Evolutionary conservation across 345 rosid genomes (phyloP), one percentile per base, ranked within the genome.

Genomic region (Iberis pinnata): DNA sequence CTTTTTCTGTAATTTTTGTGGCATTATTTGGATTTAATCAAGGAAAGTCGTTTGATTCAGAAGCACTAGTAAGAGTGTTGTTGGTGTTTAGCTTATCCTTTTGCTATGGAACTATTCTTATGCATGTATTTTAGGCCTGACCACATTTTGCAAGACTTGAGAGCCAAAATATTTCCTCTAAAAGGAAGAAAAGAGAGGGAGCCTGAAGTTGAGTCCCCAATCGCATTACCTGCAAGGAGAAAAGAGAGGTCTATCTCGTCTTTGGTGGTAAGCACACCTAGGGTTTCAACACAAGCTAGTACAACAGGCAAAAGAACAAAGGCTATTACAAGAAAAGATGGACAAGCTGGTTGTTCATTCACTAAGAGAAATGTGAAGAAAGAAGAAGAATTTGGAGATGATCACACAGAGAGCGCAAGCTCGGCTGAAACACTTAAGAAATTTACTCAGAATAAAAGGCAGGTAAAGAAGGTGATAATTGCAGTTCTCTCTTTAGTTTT

Each of bases 231-330:
- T 36, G 74, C 79, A 53, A 83, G 81, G 76, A 85, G 97, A 71
- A 92, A 92, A 70, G 99, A 92, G 73, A 79, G 97, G 70, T 92
- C 99, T 29, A 78, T 92, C 65, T 85, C 97, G 18, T 83, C 92
- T 13, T 71, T 92, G 81, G 98, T 85, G 35, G 94, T 92, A 49
- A 79, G 73, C 59, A 68, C 89, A 60, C 95, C 97, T 35, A 80
- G 77, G 66, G 85, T 80, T 40, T 78, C 83, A 63, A 60, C 78
- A 32, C 82, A 78, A 71, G 32, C 76, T 72, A 72, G 77, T 53
- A 67, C 78, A 65, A 78, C 95, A 11, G 87, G 90, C 18, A 83
- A 78, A 76, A 78, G 94, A 77, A 74, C 84, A 46, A 86, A 80
- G 73, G 56, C 78, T 63, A 59, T 72, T 29, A 49, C 72, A 24